Evolutionary conservation across 148 eudicot species (phyloP), one percentile per base, ranked within the genome.

Genomic region (Heliamphora exappendiculata): DNA sequence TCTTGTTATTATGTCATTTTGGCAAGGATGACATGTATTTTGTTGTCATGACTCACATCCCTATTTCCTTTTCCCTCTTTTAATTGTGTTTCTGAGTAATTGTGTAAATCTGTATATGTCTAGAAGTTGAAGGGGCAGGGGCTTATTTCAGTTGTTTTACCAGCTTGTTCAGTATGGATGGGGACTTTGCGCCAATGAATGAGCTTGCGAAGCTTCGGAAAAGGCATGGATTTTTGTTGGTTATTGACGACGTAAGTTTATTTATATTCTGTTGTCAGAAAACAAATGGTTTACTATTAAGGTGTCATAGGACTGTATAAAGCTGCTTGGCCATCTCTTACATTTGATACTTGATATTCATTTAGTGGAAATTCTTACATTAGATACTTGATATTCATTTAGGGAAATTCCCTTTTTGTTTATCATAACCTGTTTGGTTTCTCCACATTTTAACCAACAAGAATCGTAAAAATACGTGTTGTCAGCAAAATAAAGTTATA

Each of bases 141-240:
- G n/a, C 51, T 73, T 54, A 24, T 24, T n/a, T 37, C 49, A 54
- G 12, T 57, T 54, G 11, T 54, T 22, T 72, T 50, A 70, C 73
- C 96, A 94, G 99, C 93, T 85, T 95, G 82, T 95, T 95, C 82
- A 95, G 99, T 78, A 95, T 95, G 99, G 99, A 95, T 83, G 99
- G 99, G 79, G 99, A 95, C 81, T 91, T 95, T 73, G 99, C 99
- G 78, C 99, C 97, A 42, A 88, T 95, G 91, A 60, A 39, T 55
- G 91, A 87, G 85, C 98, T 95, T 73, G 88, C 81, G 49, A 80
- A 82, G 76, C 99, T 95, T 75, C 97, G 99, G n/a, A 88, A 80
- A 79, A 91, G 84, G 83, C 99, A 95, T 85, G 90, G 89, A 3
- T 93, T 95, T 91, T 81, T 95, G 84, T 86, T 92, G 77, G 96